These are phyloP conservation scores for Wallacemonas sp. DNA, from an alignment of 208 protist species.

Conservation along the genomic window DNA sequence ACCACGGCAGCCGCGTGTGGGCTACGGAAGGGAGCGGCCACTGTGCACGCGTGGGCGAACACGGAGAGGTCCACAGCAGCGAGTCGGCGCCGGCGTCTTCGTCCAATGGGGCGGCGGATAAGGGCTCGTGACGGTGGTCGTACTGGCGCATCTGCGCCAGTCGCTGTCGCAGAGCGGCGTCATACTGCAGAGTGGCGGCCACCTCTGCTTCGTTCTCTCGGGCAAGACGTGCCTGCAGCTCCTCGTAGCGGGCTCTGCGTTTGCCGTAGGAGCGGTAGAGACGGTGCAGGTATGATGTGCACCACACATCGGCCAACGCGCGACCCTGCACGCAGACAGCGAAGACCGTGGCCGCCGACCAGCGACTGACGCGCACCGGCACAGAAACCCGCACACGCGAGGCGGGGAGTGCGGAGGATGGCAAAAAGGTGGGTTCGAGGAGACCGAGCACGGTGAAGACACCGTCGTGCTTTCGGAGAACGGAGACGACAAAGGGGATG, in stretches of 20 bases:
- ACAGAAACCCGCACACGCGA: background rate
- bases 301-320: conserved; percentile 35
- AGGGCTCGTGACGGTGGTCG: conserved; percentile 9
- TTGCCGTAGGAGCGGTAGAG: conserved; percentile 26
- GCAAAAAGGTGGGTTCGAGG: conserved; percentile 10
- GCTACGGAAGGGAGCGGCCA: too few relatives aligned
- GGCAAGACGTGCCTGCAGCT: conserved; percentile 18
- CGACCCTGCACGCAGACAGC: conserved; percentile 32
- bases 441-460: conserved; percentile 26
- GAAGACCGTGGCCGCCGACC: conserved; percentile 27
- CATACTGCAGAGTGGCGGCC: conserved; percentile 20
- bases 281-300: conserved; percentile 21
- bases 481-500: conserved; percentile 8
- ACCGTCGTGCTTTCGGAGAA: conserved; percentile 13
- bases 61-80: too few relatives aligned
- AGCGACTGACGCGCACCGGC: conserved; percentile 13
- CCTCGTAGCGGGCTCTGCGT: conserved; percentile 26
- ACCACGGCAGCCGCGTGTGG: conserved; percentile 7
- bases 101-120: too few relatives aligned
- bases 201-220: conserved; percentile 22
- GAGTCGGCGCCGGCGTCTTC: too few relatives aligned
- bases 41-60: too few relatives aligned
- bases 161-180: conserved; percentile 15
- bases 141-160: background rate
- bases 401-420: background rate